These are phyloP conservation scores for Fagus sylvatica DNA, from an alignment of 306 rosid genomes.

Conservation along the genomic window DNA sequence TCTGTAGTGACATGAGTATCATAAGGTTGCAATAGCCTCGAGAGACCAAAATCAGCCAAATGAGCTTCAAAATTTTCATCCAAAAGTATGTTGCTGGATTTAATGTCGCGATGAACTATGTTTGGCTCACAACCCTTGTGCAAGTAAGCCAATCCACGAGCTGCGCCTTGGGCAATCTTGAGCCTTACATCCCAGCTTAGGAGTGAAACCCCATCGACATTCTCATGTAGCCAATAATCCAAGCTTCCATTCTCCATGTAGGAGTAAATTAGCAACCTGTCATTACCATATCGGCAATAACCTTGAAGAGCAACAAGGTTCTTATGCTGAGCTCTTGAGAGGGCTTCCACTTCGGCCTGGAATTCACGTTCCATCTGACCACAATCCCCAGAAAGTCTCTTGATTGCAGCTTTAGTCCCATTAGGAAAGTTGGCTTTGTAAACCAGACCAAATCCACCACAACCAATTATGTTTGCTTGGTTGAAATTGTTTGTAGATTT, in stretches of 20 bases:
- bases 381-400: conserved; percentile 83
- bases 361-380: conserved; percentile 88
- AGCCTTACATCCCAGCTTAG: conserved; percentile 72
- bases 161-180: conserved; percentile 72
- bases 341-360: conserved; percentile 88
- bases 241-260: conserved; percentile 83
- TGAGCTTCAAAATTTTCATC: conserved; percentile 68
- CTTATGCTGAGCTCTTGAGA: conserved; percentile 84
- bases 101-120: conserved; percentile 74
- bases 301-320: conserved; percentile 84
- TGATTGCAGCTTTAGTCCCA: conserved; percentile 70
- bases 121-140: conserved; percentile 72
- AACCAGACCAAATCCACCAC: conserved; percentile 87
- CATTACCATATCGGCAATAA: conserved; percentile 63
- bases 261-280: conserved; percentile 75
- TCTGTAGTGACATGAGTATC: conserved; percentile 80
- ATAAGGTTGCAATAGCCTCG: conserved; percentile 69
- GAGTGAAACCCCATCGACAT: conserved; percentile 45
- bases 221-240: conserved; percentile 86
- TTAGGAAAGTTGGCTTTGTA: conserved; percentile 77
- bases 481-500: conserved; percentile 72
- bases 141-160: conserved; percentile 72
- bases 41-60: conserved; percentile 80
- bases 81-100: conserved; percentile 80
- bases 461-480: conserved; percentile 80